Base-by-base conservation (phyloP, 2,329 filamentous ascomycete genomes). In the Hymenoscyphus fraxineus region DNA sequence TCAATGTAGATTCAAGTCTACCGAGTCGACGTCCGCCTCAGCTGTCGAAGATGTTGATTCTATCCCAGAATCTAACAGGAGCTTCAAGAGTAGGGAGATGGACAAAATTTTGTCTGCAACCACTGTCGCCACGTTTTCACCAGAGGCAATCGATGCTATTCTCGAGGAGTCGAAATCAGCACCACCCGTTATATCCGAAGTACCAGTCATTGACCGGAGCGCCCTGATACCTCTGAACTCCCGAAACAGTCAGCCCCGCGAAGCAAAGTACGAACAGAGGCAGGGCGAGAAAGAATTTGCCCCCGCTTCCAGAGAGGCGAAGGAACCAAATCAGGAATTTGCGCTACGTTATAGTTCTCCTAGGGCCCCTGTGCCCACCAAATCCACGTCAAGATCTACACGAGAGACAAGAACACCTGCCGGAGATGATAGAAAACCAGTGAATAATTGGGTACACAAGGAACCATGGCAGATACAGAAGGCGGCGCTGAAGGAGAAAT, bases 381-480 rank as follows among this genome's bases (percentile, higher is more conserved):
- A 3, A 57, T 35, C 54, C 15, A 10, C 54, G 9, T 16, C 27
- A 6, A 6, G 27, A 7, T 7, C 13, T n/a, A 35, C 54, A 19
- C 54, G 62, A 31, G 39, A 47, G 19, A 40, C 31, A 41, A 51
- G 65, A 56, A 31, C 54, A 57, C 55, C 55, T 15, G 38, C 16
- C 7, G 32, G n/a, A 19, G 15, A 39, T 40, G 31, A 40, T 51
- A 19, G 44, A 40, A 38, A 54, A 7, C 22, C 41, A 35, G 41
- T 63, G 22, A 67, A 66, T 56, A 66, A 69, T 27, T 69, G 63
- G 60, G 55, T 31, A 19, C 68, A 77, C 64, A 76, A 72, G 3
- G 83, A 88, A 68, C 65, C 73, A 3, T 98, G 95, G 95, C 83
- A 85, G 74, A 76, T 85, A 15, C 90, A 97, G 69, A 97, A 97